phyloP scores from a whole-genome alignment of 176 grass and related monocot species.

The Tillandsia fasciculata region DNA sequence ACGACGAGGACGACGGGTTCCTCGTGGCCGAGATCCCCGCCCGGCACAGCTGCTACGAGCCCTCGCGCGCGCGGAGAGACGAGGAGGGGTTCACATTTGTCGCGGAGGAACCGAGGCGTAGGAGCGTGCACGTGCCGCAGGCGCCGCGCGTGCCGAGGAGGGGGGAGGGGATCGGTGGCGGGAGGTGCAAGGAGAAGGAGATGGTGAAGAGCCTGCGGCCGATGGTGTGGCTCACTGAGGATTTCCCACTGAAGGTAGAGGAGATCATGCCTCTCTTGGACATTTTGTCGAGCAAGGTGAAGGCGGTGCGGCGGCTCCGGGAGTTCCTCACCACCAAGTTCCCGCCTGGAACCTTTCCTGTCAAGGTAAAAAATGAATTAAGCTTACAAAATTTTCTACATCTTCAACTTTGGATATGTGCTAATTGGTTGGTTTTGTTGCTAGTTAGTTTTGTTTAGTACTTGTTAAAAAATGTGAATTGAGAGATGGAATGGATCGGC shows the following conservation, averaged over 20 bases:
- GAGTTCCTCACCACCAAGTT: conserved; percentile 97
- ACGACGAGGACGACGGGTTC: conserved; percentile 82
- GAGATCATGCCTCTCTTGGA: conserved; percentile 90
- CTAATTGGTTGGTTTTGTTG: conserved; percentile 8
- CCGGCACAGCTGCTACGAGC: conserved; percentile 78
- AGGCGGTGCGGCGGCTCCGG: conserved; percentile 74
- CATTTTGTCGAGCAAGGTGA: conserved; percentile 74
- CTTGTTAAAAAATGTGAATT: neutral
- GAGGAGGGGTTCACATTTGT: conserved; percentile 27
- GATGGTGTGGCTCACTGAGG: conserved; percentile 87
- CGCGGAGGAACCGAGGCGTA: conserved; percentile 42
- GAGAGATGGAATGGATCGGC: neutral
- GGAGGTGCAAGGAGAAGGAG: conserved; percentile 94
- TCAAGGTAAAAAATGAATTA: conserved; percentile 52
- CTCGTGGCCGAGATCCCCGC: conserved; percentile 76
- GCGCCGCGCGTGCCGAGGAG: neutral
- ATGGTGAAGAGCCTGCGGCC: conserved; percentile 90
- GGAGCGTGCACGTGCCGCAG: conserved; percentile 67
- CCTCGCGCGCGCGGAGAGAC: conserved; percentile 35
- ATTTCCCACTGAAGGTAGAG: conserved; percentile 80
- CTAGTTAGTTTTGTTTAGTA: neutral
- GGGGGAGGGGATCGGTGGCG: conserved; percentile 27
- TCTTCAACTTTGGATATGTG: conserved; percentile 8
- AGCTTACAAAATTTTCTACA: neutral
- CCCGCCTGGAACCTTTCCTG: conserved; percentile 79